Evolutionary conservation across 805 yeast genomes (phyloP).

Genomic region (Metschnikowia arizonensis): DNA sequence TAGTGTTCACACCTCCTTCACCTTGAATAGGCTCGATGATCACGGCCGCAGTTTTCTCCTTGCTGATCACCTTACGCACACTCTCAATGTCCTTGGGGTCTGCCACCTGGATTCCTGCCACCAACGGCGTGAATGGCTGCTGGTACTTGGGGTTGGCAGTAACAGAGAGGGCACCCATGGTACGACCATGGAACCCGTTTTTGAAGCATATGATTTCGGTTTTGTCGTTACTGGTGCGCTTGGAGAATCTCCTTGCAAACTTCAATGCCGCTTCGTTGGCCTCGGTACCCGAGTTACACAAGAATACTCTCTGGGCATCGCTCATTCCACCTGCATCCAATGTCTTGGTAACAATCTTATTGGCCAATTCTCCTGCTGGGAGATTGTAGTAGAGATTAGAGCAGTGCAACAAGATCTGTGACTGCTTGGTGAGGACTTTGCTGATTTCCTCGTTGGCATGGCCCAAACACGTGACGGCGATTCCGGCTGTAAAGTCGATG

Average conservation of each 20-base stretch:
- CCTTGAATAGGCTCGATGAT: slow-evolving; percentile 98
- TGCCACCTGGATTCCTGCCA: slow-evolving; percentile 83
- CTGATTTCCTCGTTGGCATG: slow-evolving; percentile 77
- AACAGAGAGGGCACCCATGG: slow-evolving; percentile 88
- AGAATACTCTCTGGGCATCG: slow-evolving; percentile 68
- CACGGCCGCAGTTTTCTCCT: slow-evolving; percentile 76
- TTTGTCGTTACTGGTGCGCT: slow-evolving; percentile 49
- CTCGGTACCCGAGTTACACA: slow-evolving; percentile 58
- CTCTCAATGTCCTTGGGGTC: slow-evolving; percentile 55
- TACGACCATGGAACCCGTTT: slow-evolving; percentile 91
- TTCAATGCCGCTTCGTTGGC: slow-evolving; percentile 59
- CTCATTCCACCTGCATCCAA: slow-evolving; percentile 72
- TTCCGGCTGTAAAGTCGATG: slow-evolving; percentile 92
- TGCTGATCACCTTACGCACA: slow-evolving; percentile 50
- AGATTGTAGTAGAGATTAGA: slow-evolving; percentile 83
- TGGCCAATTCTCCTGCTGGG: slow-evolving; percentile 77
- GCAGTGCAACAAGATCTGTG: slow-evolving; percentile 68
- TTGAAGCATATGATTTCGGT: slow-evolving; percentile 81
- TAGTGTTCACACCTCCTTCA: slow-evolving; percentile 87
- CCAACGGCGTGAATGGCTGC: slow-evolving; percentile 81
- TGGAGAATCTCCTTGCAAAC: slow-evolving; percentile 76
- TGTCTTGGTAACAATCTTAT: slow-evolving; percentile 66
- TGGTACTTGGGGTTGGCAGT: slow-evolving; percentile 94
- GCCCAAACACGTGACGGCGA: slow-evolving; percentile 94
- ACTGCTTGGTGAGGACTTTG: slow-evolving; percentile 67